Conservation (phyloP, 768 basidiomycete species). For the Dentipellis fragilis region DNA sequence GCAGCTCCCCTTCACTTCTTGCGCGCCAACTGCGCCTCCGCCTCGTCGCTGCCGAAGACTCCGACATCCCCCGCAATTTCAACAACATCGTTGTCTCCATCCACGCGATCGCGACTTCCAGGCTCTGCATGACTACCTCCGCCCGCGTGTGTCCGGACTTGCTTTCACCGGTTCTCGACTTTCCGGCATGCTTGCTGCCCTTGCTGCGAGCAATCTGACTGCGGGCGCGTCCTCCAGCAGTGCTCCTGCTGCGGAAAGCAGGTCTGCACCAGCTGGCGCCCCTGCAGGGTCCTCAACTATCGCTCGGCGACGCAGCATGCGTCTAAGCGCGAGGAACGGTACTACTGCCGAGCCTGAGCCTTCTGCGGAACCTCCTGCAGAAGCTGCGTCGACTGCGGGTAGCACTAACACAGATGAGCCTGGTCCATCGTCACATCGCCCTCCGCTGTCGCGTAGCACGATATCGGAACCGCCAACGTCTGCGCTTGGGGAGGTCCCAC, state of each 20-base stretch:
- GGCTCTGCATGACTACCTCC: slow-evolving; percentile 91
- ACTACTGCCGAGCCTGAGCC: slow-evolving; percentile 9
- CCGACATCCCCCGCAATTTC: slow-evolving; percentile 77
- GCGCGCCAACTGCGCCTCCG: slow-evolving; percentile 87
- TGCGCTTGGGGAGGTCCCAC: slow-evolving; percentile 28
- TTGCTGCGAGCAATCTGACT: slow-evolving; percentile 59
- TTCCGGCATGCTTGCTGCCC: slow-evolving; percentile 85
- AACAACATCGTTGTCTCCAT: slow-evolving; percentile 95
- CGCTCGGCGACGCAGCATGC: slow-evolving; percentile 68
- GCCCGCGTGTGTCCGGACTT: slow-evolving; percentile 76
- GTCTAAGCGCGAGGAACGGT: slow-evolving; percentile 64
- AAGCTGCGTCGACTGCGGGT: slow-evolving; percentile 10
- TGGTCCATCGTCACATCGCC: slow-evolving; percentile 5
- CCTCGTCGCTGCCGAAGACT: slow-evolving; percentile 80
- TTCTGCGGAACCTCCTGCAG: slow-evolving; percentile 4
- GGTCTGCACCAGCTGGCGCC: slow-evolving; percentile 6
- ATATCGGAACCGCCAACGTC: slow-evolving; percentile 21
- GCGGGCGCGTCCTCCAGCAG: slow-evolving; percentile 34
- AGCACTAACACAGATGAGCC: slow-evolving; percentile 2
- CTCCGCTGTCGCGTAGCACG: slow-evolving; percentile 2
- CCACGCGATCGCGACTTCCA: slow-evolving; percentile 97
- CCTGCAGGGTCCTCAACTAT: slow-evolving; percentile 18
- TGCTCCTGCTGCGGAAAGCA: slow-evolving; percentile 10
- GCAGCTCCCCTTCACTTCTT: slow-evolving; percentile 75
- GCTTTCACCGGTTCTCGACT: slow-evolving; percentile 53